A percentile compares a stretch with the other conserved stretches of the same genome.
phyloP scores from a whole-genome alignment of 345 rosid genomes.

The Adansonia digitata region DNA sequence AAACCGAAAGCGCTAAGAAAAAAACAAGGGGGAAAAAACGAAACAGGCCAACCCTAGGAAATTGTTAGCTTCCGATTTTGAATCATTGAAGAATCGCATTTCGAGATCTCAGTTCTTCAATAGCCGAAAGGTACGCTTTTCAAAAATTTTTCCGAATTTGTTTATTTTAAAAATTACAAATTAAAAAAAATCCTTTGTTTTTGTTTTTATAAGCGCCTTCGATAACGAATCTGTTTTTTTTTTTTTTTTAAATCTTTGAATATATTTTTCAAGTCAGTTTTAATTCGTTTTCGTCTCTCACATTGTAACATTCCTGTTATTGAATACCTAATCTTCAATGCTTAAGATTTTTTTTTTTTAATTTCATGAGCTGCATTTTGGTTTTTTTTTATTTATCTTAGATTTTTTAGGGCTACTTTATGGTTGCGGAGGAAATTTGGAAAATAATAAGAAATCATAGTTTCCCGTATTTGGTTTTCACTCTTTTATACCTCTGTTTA shows the following conservation, averaged over 20 bases:
- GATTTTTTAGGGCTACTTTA: conserved; percentile 16
- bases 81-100: conserved; percentile 20
- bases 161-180: not conserved
- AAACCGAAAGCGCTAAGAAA: not conserved
- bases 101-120: conserved; percentile 36
- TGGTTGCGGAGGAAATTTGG: conserved; percentile 28
- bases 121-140: conserved; percentile 20
- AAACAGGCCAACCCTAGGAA: conserved; percentile 16
- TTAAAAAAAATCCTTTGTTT: not conserved
- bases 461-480: not conserved
- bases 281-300: conserved; percentile 15
- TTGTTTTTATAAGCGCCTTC: not conserved
- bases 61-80: conserved; percentile 20
- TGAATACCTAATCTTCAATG: not conserved
- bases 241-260: not conserved
- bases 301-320: conserved; percentile 24
- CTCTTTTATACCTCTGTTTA: not conserved
- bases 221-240: conserved; percentile 12
- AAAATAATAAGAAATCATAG: not conserved
- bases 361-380: not conserved
- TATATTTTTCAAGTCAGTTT: not conserved
- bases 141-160: not conserved
- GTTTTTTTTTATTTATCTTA: not conserved
- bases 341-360: not conserved
- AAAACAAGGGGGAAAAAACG: not conserved